Base-by-base conservation (phyloP, 352 stramenopile genomes). In the Globisporangium okanoganense region DNA sequence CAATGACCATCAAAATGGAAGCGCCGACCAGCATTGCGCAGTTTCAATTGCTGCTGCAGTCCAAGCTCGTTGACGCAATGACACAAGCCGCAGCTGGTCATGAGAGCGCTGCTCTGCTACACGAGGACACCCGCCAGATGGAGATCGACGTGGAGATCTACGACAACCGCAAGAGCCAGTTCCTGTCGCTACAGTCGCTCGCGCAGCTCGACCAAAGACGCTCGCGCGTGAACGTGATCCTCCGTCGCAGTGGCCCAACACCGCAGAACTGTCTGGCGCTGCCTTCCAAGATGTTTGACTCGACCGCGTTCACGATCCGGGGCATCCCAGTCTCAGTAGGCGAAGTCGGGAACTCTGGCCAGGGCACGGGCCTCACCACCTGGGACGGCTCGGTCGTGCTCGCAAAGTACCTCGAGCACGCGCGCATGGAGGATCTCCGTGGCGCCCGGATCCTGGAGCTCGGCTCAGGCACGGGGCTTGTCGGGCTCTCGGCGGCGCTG, bases 381-480 rank as follows among this genome's bases (percentile, higher is more conserved):
- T 97, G 90, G 90, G 91, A 97, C 66, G 91, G 91, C 44, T 89
- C 90, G 9, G 79, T 96, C 4, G 79, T 97, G 36, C 69, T 97
- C n/a, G 88, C 88, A 10, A 97, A 97, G 70, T 96, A 96, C 67
- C 63, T 97, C 13, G 90, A 97, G 69, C 65, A 90, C 47, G 55
- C 70, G 24, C 69, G 67, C 22, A 60, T 54, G 10, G 47, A 40
- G 27, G 36, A 59, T 24, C 45, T 94, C 40, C 36, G 43, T 18
- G 77, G 72, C 14, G 73, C 56, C 55, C 65, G 77, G 1, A 69
- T 97, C 9, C 60, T 97, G 1, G 91, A 97, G 67, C 56, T 97
- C 1, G 90, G 91, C 16, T 73, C 83, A 24, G 91, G 91, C 14
- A 97, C 88, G 0, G 91, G 90, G 7, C 71, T 97, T 20, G 91